phyloP scores from a whole-genome alignment of 768 basidiomycete species.

The Fomitopsis serialis region DNA sequence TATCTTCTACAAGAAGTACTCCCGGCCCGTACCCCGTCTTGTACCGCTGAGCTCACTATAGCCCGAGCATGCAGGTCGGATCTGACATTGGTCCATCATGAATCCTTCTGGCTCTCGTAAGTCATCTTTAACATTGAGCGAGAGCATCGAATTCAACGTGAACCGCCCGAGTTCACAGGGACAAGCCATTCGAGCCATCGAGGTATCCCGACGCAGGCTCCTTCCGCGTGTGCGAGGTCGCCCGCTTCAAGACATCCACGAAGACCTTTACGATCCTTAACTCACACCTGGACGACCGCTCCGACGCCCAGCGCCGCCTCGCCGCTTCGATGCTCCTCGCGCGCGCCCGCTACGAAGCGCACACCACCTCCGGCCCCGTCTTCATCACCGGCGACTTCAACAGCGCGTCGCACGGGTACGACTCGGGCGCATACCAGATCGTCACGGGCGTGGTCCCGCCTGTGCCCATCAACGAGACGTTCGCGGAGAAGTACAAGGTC shows the following conservation, averaged over 20 bases:
- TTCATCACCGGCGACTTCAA: slow-evolving; percentile 54
- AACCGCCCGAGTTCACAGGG: slow-evolving; percentile 22
- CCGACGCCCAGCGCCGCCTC: slow-evolving; percentile 44
- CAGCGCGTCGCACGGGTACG: slow-evolving; percentile 38
- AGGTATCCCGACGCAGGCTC: slow-evolving; percentile 47
- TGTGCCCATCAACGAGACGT: slow-evolving; percentile 36
- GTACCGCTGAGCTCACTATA: background rate
- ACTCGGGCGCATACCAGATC: slow-evolving; percentile 47
- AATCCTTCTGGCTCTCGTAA: slow-evolving; percentile 55
- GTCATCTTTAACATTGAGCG: slow-evolving; percentile 11
- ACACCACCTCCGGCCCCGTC: slow-evolving; percentile 33
- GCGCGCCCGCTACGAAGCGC: slow-evolving; percentile 45
- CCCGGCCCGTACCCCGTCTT: background rate
- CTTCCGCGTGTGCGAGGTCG: slow-evolving; percentile 42
- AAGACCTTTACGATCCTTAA: slow-evolving; percentile 39
- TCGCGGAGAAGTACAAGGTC: slow-evolving; percentile 36
- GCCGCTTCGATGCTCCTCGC: slow-evolving; percentile 47
- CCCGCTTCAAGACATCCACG: slow-evolving; percentile 28
- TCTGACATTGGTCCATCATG: slow-evolving; percentile 33
- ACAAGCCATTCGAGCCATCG: slow-evolving; percentile 44
- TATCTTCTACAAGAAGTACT: slow-evolving; percentile 51
- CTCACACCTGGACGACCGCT: slow-evolving; percentile 50
- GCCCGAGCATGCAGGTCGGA: slow-evolving; percentile 20
- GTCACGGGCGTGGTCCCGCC: slow-evolving; percentile 38
- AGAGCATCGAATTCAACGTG: background rate